Percentiles rank a stretch among this genome's conserved stretches.
Evolutionary conservation across 805 yeast species (phyloP).

Genomic region (Metschnikowia drakensbergensis): DNA sequence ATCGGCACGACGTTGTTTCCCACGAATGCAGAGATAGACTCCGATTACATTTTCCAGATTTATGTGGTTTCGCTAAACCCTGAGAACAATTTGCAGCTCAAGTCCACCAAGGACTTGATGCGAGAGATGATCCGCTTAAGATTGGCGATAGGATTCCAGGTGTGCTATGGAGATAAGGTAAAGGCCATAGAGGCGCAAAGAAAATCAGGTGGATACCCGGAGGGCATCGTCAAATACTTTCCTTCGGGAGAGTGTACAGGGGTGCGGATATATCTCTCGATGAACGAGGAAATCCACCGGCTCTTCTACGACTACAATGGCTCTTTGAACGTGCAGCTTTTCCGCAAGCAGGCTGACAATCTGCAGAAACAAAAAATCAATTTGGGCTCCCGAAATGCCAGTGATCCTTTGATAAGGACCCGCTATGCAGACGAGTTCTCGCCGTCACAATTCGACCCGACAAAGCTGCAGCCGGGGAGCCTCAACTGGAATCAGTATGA

Average conservation of each 20-base stretch:
- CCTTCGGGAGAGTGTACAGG: slow-evolving; percentile 47
- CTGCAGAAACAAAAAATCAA: slow-evolving; percentile 10
- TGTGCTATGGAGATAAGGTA: slow-evolving; percentile 71
- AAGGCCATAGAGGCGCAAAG: slow-evolving; percentile 60
- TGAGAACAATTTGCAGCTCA: slow-evolving; percentile 49
- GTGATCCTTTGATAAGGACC: slow-evolving; percentile 58
- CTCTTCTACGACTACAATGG: slow-evolving; percentile 70
- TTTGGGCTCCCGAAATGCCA: slow-evolving; percentile 10
- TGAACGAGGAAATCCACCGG: slow-evolving; percentile 84
- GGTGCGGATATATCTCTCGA: slow-evolving; percentile 65
- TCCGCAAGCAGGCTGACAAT: slow-evolving; percentile 25
- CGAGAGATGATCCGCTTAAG: slow-evolving; percentile 85
- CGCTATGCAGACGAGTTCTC: slow-evolving; percentile 68
- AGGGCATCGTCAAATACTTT: slow-evolving; percentile 53
- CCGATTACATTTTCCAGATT: slow-evolving; percentile 74
- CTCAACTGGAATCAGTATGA: slow-evolving; percentile 92
- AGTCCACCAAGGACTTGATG: slow-evolving; percentile 56
- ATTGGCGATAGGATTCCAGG: slow-evolving; percentile 83
- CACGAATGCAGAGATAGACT: slow-evolving; percentile 57
- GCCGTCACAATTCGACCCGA: slow-evolving; percentile 29
- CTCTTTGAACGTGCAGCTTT: slow-evolving; percentile 74
- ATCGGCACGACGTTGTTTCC: slow-evolving; percentile 79
- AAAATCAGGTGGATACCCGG: slow-evolving; percentile 50
- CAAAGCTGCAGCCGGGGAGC: slow-evolving; percentile 50
- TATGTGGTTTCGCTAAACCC: slow-evolving; percentile 72